phyloP scores from a whole-genome alignment of 2,329 filamentous ascomycete genomes.

The Dothidotthia symphoricarpi region DNA sequence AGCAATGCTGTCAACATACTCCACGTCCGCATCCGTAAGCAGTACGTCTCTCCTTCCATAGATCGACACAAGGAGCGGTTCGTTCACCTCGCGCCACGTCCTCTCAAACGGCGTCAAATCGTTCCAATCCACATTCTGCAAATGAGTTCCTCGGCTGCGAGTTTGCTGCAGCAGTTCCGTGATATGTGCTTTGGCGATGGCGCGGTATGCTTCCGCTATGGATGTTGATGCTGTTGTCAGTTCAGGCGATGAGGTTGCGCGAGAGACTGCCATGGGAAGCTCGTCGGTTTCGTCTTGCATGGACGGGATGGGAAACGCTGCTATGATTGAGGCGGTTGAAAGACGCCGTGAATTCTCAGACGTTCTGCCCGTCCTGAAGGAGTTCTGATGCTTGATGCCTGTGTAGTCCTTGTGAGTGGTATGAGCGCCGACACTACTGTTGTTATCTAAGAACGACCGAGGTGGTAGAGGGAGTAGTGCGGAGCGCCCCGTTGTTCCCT shows the following conservation, averaged over 20 bases:
- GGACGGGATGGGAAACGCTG: slow-evolving; percentile 11
- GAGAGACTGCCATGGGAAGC: slow-evolving; percentile 8
- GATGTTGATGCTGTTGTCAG: not conserved
- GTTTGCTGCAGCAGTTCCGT: slow-evolving; percentile 7
- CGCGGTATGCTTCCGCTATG: slow-evolving; percentile 6
- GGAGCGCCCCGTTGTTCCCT: slow-evolving; percentile 1
- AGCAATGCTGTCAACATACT: slow-evolving; percentile 16
- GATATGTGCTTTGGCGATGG: slow-evolving; percentile 10
- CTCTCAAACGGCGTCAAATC: slow-evolving; percentile 9
- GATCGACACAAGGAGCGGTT: slow-evolving; percentile 13
- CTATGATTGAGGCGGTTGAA: not conserved
- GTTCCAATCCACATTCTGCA: slow-evolving; percentile 6
- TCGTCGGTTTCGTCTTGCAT: slow-evolving; percentile 8
- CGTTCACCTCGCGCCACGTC: slow-evolving; percentile 20
- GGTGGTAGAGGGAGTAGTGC: not conserved
- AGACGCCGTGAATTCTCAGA: not conserved
- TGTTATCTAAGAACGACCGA: no score
- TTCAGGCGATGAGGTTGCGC: slow-evolving; percentile 1
- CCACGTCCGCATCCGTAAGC: slow-evolving; percentile 11
- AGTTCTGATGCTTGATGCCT: not conserved
- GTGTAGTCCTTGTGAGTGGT: not conserved
- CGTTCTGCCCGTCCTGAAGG: no score
- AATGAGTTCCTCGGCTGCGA: slow-evolving; percentile 9
- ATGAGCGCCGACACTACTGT: no score
- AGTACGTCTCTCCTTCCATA: slow-evolving; percentile 16